phyloP scores from a whole-genome alignment of 192 early-diverging fungal genomes.

The Entophlyctis luteolus region DNA sequence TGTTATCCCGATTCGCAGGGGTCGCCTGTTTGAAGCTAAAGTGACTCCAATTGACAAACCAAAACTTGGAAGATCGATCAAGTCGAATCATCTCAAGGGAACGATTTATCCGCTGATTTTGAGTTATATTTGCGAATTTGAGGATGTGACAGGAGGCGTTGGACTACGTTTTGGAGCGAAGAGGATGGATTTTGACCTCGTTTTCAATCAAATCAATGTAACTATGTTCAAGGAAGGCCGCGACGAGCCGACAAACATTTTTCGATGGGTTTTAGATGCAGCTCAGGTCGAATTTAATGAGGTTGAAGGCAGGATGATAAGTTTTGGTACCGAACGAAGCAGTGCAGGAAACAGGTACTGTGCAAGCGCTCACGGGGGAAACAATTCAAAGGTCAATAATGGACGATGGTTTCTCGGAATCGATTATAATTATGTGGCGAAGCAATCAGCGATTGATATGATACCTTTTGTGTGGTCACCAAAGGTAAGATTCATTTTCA shows the following conservation, averaged over 20 bases:
- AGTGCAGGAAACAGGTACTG: conserved; percentile 17
- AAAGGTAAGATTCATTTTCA: conserved; percentile 46
- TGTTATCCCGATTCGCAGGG: conserved; percentile 44
- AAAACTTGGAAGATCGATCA: conserved; percentile 43
- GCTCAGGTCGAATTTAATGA: conserved; percentile 40
- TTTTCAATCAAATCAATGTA: conserved; percentile 35
- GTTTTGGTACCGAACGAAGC: conserved; percentile 23
- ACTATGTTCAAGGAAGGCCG: neutral
- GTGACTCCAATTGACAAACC: conserved; percentile 35
- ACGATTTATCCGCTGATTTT: conserved; percentile 42
- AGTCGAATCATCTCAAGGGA: conserved; percentile 31
- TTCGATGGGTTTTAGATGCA: conserved; percentile 10
- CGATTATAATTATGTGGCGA: conserved; percentile 50
- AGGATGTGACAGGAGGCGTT: conserved; percentile 40
- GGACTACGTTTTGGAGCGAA: conserved; percentile 44
- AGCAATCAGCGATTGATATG: conserved; percentile 34
- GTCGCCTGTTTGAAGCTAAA: conserved; percentile 33
- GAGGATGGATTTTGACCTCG: conserved; percentile 41
- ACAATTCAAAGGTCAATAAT: neutral
- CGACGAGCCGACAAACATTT: neutral
- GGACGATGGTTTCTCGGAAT: conserved; percentile 50
- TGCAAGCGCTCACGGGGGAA: neutral
- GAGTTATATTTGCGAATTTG: conserved; percentile 38
- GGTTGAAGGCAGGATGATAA: conserved; percentile 42
- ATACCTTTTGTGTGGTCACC: conserved; percentile 61